Evolutionary conservation across 1,284 basidiomycete genomes (phyloP).

Genomic region (Cryptococcus floricola): DNA sequence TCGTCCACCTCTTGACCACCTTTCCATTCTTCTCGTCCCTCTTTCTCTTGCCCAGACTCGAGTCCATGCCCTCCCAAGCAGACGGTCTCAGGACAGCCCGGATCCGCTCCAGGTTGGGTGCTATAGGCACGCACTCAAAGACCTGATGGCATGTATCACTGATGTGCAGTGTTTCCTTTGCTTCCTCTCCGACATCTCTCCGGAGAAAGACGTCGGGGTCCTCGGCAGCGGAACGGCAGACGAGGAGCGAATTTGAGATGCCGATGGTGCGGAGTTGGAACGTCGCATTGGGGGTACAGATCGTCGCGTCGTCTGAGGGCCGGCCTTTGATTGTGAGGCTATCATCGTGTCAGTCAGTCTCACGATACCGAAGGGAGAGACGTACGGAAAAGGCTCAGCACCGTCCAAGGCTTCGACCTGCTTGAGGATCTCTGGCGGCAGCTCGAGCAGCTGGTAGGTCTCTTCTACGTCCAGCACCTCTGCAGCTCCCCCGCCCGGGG

Average conservation of each 20-base stretch:
- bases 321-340: conserved; percentile 77
- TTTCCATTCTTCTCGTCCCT: conserved; percentile 5
- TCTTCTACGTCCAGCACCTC: conserved; percentile 20
- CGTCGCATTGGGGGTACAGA: conserved; percentile 74
- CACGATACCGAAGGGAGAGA: not conserved
- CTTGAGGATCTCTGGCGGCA: conserved; percentile 46
- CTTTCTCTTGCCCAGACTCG: conserved; percentile 20
- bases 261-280: conserved; percentile 74
- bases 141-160: conserved; percentile 62
- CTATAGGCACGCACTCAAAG: conserved; percentile 66
- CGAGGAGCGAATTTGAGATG: conserved; percentile 76
- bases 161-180: conserved; percentile 30
- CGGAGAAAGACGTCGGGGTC: not conserved
- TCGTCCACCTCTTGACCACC: conserved; percentile 33
- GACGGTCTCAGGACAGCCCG: conserved; percentile 59
- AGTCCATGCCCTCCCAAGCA: conserved; percentile 59
- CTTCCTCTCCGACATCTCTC: not conserved
- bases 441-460: conserved; percentile 47
- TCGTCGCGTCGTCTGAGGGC: conserved; percentile 74
- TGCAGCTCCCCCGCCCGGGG: not conserved
- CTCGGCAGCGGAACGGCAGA: conserved; percentile 58
- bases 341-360: not conserved
- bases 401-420: conserved; percentile 32
- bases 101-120: conserved; percentile 71
- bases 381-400: conserved; percentile 31